Evolutionary conservation across 176 grass and related monocot genomes (phyloP), one percentile per base, ranked within the genome.

Genomic region (Metroxylon sagu): DNA sequence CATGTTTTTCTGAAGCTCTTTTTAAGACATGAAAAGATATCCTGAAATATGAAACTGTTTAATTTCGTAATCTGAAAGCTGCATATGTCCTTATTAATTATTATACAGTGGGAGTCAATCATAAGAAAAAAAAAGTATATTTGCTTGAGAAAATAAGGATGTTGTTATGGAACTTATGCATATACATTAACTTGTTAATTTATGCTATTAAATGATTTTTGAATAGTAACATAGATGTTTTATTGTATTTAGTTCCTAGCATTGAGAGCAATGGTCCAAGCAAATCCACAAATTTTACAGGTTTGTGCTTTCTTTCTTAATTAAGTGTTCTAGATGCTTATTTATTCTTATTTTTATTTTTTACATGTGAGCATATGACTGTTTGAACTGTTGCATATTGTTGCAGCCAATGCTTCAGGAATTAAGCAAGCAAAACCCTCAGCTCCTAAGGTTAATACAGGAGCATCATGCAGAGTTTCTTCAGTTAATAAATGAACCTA

Each of bases 201-300:
- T 31, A 31, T 31, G 4, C 6, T 5, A 31, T 31, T 31, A 31
- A 31, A 31, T 31, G 29, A 0, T 31, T 31, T 31, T 31, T 31
- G 29, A 31, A 5, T 6, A 31, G 5, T 31, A 6, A 31, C 0
- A 6, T 31, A 6, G 5, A 31, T 1, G 5, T 31, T 31, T 7
- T 31, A 31, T 31, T 31, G 29, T 31, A 31, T 31, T 31, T 7
- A 97, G 93, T 97, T 97, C 73, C 78, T 84, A 80, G 93, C 84
- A 26, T 83, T 97, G 70, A 70, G 86, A 54, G 80, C 79, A 67
- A 84, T 95, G 85, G 80, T 95, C 70, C 85, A 95, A 68, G 77
- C 84, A 77, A 97, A 91, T 75, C 93, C 93, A 70, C 81, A 91
- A 70, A 91, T 97, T 64, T 77, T 91, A 64, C 92, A 91, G 93